Evolutionary conservation across 2,329 filamentous ascomycete genomes (phyloP), one percentile per base, ranked within the genome.

Genomic region (Botrytis squamosa): DNA sequence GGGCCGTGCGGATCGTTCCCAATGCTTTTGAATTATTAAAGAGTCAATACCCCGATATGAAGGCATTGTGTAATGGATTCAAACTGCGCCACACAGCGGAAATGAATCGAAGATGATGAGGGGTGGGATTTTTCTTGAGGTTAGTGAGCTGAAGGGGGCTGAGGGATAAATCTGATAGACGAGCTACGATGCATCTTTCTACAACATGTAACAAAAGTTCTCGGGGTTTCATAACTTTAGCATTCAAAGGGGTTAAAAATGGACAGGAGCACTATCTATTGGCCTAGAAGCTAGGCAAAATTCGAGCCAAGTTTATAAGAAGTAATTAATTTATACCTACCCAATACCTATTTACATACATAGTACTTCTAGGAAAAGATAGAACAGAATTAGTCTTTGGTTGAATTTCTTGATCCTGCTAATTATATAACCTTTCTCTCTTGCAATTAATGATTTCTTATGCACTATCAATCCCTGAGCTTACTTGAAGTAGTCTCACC

Each of bases 31-130:
- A 98, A 85, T 87, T 99, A 79, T 90, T 94, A 84, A 93, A 92
- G 77, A 92, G 93, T 77, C 89, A 92, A 70, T 99, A 99, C 81
- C 95, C 96, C 0, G 95, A 98, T 80, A 97, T 98, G 93, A 89
- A 92, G 78, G 94, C 94, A 67, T 85, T 99, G 76, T 97, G 95
- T 86, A 99, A 99, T 84, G 96, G 95, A 9, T 98, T 98, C 87
- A 98, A 98, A 87, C 70, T 81, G 70, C 77, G 79, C 8, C 76
- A 79, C 66, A 69, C 75, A 7, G 77, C 74, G 57, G 80, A 80
- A 72, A 76, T 78, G 73, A 77, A 73, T 46, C 77, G 76, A 67
- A 75, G 76, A 71, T 74, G 66, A 44, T 71, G 16, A 55, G 16
- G n/a, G 38, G n/a, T 40, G 33, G 25, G 66, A 14, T 14, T 59